A percentile compares a stretch with the other conserved stretches of the same genome.
Evolutionary conservation across 2,329 filamentous ascomycete genomes (phyloP).

Genomic region (Claviceps humidiphila): DNA sequence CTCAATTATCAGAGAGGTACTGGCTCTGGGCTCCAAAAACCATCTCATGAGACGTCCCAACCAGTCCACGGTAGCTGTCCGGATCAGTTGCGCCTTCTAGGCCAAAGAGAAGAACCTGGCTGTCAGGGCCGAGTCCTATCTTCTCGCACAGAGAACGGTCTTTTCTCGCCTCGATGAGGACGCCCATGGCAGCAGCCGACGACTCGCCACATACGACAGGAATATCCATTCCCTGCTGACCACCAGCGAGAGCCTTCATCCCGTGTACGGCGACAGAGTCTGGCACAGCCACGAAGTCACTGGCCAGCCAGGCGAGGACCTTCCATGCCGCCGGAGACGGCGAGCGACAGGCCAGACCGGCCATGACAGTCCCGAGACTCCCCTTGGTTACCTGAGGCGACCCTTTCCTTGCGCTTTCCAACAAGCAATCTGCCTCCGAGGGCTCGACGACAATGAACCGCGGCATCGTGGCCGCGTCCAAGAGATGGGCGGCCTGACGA

Average conservation of each 20-base stretch:
- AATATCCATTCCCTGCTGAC: slow-evolving; percentile 2
- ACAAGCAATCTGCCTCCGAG: slow-evolving; percentile 7
- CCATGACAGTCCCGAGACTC: slow-evolving; percentile 6
- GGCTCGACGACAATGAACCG: slow-evolving; percentile 8
- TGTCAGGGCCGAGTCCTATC: slow-evolving; percentile 4
- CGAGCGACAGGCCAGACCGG: slow-evolving; percentile 7
- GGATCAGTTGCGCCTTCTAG: slow-evolving; percentile 9
- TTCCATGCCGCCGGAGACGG: slow-evolving; percentile 10
- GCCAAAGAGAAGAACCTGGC: slow-evolving; percentile 7
- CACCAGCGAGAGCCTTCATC: slow-evolving; percentile 8
- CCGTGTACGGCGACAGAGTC: slow-evolving; percentile 6
- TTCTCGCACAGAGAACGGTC: slow-evolving; percentile 1
- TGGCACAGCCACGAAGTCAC: slow-evolving; percentile 8
- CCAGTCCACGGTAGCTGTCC: slow-evolving; percentile 5
- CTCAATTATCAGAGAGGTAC: not conserved
- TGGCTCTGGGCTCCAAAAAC: slow-evolving; percentile 7
- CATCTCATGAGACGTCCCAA: slow-evolving; percentile 1
- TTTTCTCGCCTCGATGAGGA: slow-evolving; percentile 1
- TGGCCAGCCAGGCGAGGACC: slow-evolving; percentile 7
- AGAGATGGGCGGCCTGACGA: not conserved
- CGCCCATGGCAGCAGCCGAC: slow-evolving; percentile 7
- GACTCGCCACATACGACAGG: slow-evolving; percentile 8
- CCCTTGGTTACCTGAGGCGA: slow-evolving; percentile 1
- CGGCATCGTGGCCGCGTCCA: not conserved
- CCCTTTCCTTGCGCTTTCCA: slow-evolving; percentile 7